phyloP scores from a whole-genome alignment of 2,329 filamentous ascomycete species.

The Arthrobotrys megalospora region DNA sequence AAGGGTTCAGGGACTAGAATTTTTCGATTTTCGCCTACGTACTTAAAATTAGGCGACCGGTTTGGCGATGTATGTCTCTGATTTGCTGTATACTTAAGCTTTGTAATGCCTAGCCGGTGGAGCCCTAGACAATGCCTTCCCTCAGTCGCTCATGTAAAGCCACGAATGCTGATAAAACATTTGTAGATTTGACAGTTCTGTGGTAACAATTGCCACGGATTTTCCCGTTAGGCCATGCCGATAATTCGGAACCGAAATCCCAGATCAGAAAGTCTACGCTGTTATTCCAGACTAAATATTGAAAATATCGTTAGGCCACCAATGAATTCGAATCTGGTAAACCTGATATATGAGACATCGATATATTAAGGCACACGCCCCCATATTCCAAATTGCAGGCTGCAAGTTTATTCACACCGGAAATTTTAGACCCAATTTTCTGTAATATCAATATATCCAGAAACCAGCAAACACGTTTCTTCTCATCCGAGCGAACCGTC shows the following conservation, averaged over 20 bases:
- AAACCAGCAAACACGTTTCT: slow-evolving; percentile 54
- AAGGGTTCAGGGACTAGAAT: slow-evolving; percentile 23
- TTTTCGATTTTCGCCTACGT: slow-evolving; percentile 51
- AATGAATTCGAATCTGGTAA: slow-evolving; percentile 10
- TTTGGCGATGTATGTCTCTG: slow-evolving; percentile 23
- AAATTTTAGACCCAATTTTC: slow-evolving; percentile 11
- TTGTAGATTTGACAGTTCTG: slow-evolving; percentile 1
- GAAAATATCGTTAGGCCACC: slow-evolving; percentile 23
- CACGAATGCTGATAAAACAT: not conserved
- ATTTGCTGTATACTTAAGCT: slow-evolving; percentile 7
- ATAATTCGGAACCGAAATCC: slow-evolving; percentile 12
- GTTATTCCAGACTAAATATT: not conserved
- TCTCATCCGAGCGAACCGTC: slow-evolving; percentile 25
- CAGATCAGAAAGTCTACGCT: slow-evolving; percentile 28
- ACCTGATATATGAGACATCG: slow-evolving; percentile 31
- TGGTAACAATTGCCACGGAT: slow-evolving; percentile 22
- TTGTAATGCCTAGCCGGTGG: not conserved
- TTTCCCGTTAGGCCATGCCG: slow-evolving; percentile 16
- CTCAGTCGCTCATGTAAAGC: not conserved
- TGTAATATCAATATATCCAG: slow-evolving; percentile 29
- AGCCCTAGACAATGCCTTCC: not conserved
- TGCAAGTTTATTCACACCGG: slow-evolving; percentile 29
- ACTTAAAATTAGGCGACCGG: slow-evolving; percentile 28
- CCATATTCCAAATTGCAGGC: slow-evolving; percentile 18
- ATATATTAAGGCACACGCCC: slow-evolving; percentile 24